Base-by-base conservation (phyloP, 306 rosid species). In the Morella rubra region DNA sequence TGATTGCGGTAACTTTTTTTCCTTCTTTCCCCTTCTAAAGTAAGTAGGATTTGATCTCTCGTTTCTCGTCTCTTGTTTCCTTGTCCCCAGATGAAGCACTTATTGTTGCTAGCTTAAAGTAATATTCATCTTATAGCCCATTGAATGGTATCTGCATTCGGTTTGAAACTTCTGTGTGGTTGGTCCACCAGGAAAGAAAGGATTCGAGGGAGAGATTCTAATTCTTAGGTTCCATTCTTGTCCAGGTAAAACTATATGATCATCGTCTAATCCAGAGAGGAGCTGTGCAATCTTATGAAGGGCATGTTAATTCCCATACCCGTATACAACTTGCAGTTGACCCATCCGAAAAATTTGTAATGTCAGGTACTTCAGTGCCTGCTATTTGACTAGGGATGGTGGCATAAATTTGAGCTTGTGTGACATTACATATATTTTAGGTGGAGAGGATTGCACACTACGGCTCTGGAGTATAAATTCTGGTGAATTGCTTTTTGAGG, bases 381-480 rank as follows among this genome's bases (percentile, higher is more conserved):
- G 71, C 51, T 76, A 32, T 77, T 69, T n/a, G 41, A 55, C 55
- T 64, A 18, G 69, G 71, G 44, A 77, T 12, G 47, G 62, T 42
- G 59, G 68, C 55, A 9, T 13, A 44, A 60, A 73, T 53, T 78
- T 50, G 40, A 66, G 71, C 24, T 64, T 58, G 2, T 71, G 66
- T 76, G 58, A 69, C 64, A 32, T 53, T n/a, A 44, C 42, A 71
- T 66, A 80, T 72, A 44, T 84, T 66, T 72, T 82, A 92, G 97
- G 97, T 76, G 97, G 97, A 81, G 96, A 89, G 85, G 97, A 95
- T 86, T 84, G 89, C 89, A 86, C 83, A n/a, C 80, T 95, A 62
- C 86, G 96, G 61, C 44, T 88, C 32, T 95, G 97, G 97, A 92
- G 90, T 73, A 90, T 95, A 72, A 92, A 87, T 83, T 89, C 98